Percentiles rank a stretch among this genome's conserved stretches.
Conservation (phyloP, 306 rosid genomes). For the Vigna unguiculata region DNA sequence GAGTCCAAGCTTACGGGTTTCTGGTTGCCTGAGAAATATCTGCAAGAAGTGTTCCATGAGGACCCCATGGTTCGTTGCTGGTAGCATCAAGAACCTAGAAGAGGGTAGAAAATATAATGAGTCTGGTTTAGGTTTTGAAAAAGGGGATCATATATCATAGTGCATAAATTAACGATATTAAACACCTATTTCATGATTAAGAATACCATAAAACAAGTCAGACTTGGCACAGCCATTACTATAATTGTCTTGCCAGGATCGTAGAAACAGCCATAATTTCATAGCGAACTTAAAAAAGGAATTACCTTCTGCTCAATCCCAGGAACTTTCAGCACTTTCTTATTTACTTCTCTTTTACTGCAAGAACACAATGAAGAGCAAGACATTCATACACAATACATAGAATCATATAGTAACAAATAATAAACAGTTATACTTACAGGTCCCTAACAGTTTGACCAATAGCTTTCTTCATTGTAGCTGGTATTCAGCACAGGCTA, state of each 20-base stretch:
- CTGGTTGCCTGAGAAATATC: constrained; percentile 92
- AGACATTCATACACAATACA: constrained; percentile 8
- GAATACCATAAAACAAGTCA: background rate
- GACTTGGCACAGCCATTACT: constrained; percentile 11
- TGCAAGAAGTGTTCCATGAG: constrained; percentile 97
- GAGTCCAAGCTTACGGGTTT: constrained; percentile 72
- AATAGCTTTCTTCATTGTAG: constrained; percentile 89
- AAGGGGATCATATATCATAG: constrained; percentile 1
- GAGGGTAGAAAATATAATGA: background rate
- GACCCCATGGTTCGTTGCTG: constrained; percentile 99
- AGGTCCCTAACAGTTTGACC: constrained; percentile 97
- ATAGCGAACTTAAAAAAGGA: constrained; percentile 10
- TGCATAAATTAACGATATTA: background rate
- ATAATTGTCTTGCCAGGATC: constrained; percentile 12
- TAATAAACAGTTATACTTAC: constrained; percentile 61
- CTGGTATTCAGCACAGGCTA: constrained; percentile 45
- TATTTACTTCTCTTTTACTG: constrained; percentile 97
- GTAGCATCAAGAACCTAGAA: constrained; percentile 96
- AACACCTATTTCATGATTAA: constrained; percentile 13
- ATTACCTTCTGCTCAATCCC: constrained; percentile 97
- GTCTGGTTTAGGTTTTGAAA: constrained; percentile 28
- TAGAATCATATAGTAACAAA: constrained; percentile 13
- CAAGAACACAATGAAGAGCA: constrained; percentile 46
- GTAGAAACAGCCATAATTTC: constrained; percentile 17
- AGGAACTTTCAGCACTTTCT: constrained; percentile 97